A percentile compares a stretch with the other conserved stretches of the same genome.
Conservation (phyloP, 2,329 filamentous ascomycete genomes). For the Aspergillus carbonarius region DNA sequence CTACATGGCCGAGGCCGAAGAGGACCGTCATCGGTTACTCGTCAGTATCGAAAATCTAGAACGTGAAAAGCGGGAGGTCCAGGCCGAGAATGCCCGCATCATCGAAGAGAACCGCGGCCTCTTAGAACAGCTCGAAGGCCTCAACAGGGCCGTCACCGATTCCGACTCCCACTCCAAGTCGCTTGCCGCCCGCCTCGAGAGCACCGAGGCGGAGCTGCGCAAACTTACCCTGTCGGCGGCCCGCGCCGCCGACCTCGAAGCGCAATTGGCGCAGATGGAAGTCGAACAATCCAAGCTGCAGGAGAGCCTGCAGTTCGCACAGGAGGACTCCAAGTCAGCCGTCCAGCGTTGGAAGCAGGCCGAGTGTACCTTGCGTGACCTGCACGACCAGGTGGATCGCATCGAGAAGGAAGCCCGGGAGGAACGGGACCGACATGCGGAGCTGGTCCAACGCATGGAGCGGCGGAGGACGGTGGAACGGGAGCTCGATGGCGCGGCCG, state of each 20-base stretch:
- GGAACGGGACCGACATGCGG: slow-evolving; percentile 77
- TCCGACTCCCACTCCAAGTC: slow-evolving; percentile 77
- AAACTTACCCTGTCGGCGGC: slow-evolving; percentile 71
- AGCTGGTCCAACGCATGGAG: slow-evolving; percentile 81
- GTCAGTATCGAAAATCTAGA: slow-evolving; percentile 74
- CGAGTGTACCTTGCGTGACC: slow-evolving; percentile 71
- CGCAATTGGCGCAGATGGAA: slow-evolving; percentile 76
- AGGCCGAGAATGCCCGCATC: slow-evolving; percentile 72
- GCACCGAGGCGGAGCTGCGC: slow-evolving; percentile 74
- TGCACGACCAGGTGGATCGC: slow-evolving; percentile 83
- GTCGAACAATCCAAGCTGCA: slow-evolving; percentile 75
- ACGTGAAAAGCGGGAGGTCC: slow-evolving; percentile 68
- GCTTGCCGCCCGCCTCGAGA: slow-evolving; percentile 73
- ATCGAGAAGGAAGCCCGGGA: slow-evolving; percentile 81
- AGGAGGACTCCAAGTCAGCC: slow-evolving; percentile 75
- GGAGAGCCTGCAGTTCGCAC: slow-evolving; percentile 62
- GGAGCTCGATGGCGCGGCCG: slow-evolving; percentile 76
- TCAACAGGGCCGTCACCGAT: slow-evolving; percentile 76
- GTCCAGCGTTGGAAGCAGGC: slow-evolving; percentile 82
- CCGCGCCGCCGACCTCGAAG: slow-evolving; percentile 75
- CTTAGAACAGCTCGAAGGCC: slow-evolving; percentile 76
- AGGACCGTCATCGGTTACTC: slow-evolving; percentile 72
- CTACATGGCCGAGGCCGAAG: slow-evolving; percentile 89
- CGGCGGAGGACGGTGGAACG: slow-evolving; percentile 77
- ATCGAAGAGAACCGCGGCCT: slow-evolving; percentile 81